phyloP scores from a whole-genome alignment of 1,284 basidiomycete species.

The Fomitopsis pinicola region DNA sequence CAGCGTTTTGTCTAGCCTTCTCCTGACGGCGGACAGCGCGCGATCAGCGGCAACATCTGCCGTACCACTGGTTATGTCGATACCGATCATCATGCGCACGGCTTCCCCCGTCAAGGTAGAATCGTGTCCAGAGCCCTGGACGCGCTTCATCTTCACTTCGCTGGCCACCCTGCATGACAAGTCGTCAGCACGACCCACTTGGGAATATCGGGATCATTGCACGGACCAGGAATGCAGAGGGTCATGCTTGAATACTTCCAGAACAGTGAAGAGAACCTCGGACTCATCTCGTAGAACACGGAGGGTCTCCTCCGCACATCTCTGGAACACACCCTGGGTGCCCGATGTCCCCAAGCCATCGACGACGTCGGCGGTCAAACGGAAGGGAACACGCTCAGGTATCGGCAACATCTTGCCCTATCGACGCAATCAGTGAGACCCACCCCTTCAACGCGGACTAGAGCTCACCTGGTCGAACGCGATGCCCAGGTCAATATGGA shows the following conservation, averaged over 20 bases:
- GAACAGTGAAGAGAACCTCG: constrained; percentile 87
- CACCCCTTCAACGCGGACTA: background rate
- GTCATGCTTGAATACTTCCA: constrained; percentile 97
- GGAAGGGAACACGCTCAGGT: constrained; percentile 92
- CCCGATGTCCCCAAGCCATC: constrained; percentile 92
- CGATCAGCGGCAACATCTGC: constrained; percentile 89
- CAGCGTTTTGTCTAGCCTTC: constrained; percentile 80
- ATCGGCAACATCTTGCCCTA: constrained; percentile 81
- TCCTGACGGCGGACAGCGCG: constrained; percentile 72
- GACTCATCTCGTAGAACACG: constrained; percentile 85
- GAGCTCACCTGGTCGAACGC: constrained; percentile 86
- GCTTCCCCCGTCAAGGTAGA: constrained; percentile 22
- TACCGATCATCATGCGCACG: constrained; percentile 40
- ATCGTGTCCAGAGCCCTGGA: constrained; percentile 36
- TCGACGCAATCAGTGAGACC: background rate
- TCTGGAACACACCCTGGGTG: constrained; percentile 91
- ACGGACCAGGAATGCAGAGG: constrained; percentile 88
- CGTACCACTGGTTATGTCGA: constrained; percentile 57
- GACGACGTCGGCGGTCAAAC: constrained; percentile 89
- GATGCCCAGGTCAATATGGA: constrained; percentile 95
- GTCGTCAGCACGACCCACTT: background rate
- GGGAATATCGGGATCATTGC: background rate
- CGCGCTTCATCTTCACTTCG: constrained; percentile 63
- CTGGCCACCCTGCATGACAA: constrained; percentile 58
- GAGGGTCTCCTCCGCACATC: constrained; percentile 92